phyloP scores from a whole-genome alignment of 768 basidiomycete species.

The Termitomyces sp. region DNA sequence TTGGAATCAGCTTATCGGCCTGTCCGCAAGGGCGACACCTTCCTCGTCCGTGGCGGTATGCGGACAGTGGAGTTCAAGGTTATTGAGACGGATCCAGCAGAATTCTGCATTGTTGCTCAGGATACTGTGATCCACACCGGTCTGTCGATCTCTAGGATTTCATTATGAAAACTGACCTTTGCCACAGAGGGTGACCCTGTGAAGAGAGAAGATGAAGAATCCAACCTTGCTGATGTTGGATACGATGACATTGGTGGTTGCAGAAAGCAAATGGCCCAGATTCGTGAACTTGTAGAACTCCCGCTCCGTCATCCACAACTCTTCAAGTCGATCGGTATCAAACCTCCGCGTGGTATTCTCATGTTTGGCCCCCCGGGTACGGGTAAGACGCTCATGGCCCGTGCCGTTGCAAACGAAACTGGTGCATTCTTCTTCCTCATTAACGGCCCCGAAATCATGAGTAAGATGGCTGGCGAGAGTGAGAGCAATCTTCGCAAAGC shows the following conservation, averaged over 20 bases:
- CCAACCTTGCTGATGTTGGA: slow-evolving; percentile 93
- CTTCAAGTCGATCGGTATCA: slow-evolving; percentile 99
- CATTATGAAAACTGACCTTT: slow-evolving; percentile 11
- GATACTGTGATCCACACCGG: slow-evolving; percentile 97
- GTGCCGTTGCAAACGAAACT: slow-evolving; percentile 98
- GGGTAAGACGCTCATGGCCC: slow-evolving; percentile 99
- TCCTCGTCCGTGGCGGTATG: slow-evolving; percentile 98
- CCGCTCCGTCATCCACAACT: slow-evolving; percentile 98
- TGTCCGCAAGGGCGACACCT: slow-evolving; percentile 96
- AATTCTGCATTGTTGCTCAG: slow-evolving; percentile 98
- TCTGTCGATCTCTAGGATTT: slow-evolving; percentile 21
- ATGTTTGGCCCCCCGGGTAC: slow-evolving; percentile 99
- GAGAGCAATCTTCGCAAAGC: slow-evolving; percentile 98
- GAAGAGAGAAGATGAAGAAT: slow-evolving; percentile 98
- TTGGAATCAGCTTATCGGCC: slow-evolving; percentile 76
- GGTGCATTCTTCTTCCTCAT: slow-evolving; percentile 99
- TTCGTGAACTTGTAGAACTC: slow-evolving; percentile 97
- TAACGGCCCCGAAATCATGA: slow-evolving; percentile 99
- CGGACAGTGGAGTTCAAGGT: slow-evolving; percentile 99
- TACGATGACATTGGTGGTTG: slow-evolving; percentile 99
- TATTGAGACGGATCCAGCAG: slow-evolving; percentile 95
- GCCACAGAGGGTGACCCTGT: slow-evolving; percentile 91
- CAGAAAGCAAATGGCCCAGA: slow-evolving; percentile 99
- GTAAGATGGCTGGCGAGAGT: slow-evolving; percentile 99
- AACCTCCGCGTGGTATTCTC: slow-evolving; percentile 97